Evolutionary conservation across 78 protist genomes (phyloP), one percentile per base, ranked within the genome.

Genomic region (Ministeria vibrans): DNA sequence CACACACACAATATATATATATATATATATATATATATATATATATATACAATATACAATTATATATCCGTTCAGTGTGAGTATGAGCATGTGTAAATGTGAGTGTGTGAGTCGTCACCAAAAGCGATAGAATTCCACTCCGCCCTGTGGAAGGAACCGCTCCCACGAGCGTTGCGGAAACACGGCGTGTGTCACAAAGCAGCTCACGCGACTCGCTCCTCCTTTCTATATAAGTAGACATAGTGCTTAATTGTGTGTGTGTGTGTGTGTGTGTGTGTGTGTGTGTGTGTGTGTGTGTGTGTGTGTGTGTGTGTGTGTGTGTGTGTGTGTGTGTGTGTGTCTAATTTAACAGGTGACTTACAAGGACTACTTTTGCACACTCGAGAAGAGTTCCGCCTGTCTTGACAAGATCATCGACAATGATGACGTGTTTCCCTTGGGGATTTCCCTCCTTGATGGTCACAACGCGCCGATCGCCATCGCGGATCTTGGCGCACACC

Each of bases 321-420:
- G 55, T 49, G 55, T 15, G 55, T 15, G 55, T 1, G 39, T 7
- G n/a, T 20, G 15, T 15, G 55, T 49, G 55, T 49, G 55, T 15
- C 55, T 49, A 9, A 49, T 49, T 20, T 20, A 49, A 9, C n/a
- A 49, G 15, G 55, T 9, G 9, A 20, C 55, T 20, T 15, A 49
- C 55, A 49, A 9, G 18, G 71, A 78, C 11, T 25, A 64, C 77
- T 2, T 70, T 23, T 13, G 55, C 49, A 79, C 90, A 86, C 70
- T 32, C 28, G 11, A 78, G 25, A 38, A 86, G 82, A 30, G 90
- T 86, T 7, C 84, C 87, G 11, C 90, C 90, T 2, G 85, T 62
- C 62, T 83, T 15, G 23, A 83, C 83, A 18, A 86, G 59, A 28
- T 86, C 90, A 55, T 86, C 90, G n/a, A 86, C 86, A 38, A 86